These are phyloP conservation scores for Trichoderma endophyticum DNA, from an alignment of 2,329 filamentous ascomycete species.

Conservation along the genomic window DNA sequence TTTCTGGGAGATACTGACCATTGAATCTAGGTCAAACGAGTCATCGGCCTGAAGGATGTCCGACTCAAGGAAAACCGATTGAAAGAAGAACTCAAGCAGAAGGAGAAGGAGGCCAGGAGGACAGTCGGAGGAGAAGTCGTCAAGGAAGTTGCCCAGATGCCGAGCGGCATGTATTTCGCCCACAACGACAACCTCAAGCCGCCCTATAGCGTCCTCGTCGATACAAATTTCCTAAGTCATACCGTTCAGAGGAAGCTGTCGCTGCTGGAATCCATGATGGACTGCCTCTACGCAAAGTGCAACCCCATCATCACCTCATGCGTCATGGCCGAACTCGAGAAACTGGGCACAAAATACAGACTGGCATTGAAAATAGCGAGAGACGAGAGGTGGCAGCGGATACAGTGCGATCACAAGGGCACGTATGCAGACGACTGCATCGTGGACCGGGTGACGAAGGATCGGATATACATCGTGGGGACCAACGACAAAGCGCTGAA, in stretches of 20 bases:
- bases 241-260: slow-evolving; percentile 90
- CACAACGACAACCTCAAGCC: slow-evolving; percentile 84
- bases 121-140: slow-evolving; percentile 60
- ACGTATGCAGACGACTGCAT: slow-evolving; percentile 80
- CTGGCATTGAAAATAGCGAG: slow-evolving; percentile 81
- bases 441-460: slow-evolving; percentile 69
- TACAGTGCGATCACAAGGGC: slow-evolving; percentile 89
- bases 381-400: slow-evolving; percentile 81
- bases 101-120: slow-evolving; percentile 57
- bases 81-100: slow-evolving; percentile 58
- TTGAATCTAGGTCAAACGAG: slow-evolving; percentile 63
- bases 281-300: slow-evolving; percentile 87
- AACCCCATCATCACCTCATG: slow-evolving; percentile 78
- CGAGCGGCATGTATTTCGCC: slow-evolving; percentile 81
- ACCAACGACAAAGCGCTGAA: slow-evolving; percentile 79
- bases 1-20: slow-evolving; percentile 19
- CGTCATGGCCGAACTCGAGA: slow-evolving; percentile 82
- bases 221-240: slow-evolving; percentile 89
- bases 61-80: slow-evolving; percentile 77
- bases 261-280: slow-evolving; percentile 85
- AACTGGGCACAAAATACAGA: slow-evolving; percentile 83
- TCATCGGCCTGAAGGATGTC: slow-evolving; percentile 78
- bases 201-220: slow-evolving; percentile 58
- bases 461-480: slow-evolving; percentile 74
- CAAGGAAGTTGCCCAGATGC: slow-evolving; percentile 77